These are phyloP conservation scores for Sclerotinia subarctica DNA, from an alignment of 2,329 filamentous ascomycete species.

Conservation along the genomic window DNA sequence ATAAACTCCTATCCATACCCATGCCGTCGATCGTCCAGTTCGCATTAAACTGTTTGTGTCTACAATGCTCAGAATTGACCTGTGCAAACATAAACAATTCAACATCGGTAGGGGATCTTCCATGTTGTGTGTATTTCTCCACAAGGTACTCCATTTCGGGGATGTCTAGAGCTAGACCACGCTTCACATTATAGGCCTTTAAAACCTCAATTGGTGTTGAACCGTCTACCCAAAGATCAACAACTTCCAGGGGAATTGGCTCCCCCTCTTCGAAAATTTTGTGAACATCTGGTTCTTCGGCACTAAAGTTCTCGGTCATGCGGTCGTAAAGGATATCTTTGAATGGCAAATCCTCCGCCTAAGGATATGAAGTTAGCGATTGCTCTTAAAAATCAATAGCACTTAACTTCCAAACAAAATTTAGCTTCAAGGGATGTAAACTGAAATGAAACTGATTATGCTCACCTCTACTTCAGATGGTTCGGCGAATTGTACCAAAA, in stretches of 20 bases:
- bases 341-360: conserved; percentile 51
- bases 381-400: not conserved
- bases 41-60: conserved; percentile 88
- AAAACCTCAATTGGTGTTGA: conserved; percentile 68
- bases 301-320: conserved; percentile 85
- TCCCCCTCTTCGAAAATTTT: conserved; percentile 73
- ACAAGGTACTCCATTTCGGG: conserved; percentile 93
- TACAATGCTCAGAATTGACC: conserved; percentile 93
- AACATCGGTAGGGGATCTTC: conserved; percentile 69
- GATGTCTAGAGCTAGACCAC: conserved; percentile 82
- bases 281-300: conserved; percentile 64
- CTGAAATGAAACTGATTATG: not conserved
- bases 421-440: not conserved
- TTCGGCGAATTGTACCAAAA: conserved; percentile 63
- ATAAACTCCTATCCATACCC: conserved; percentile 75
- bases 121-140: conserved; percentile 66
- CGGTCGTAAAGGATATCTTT: conserved; percentile 80
- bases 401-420: not conserved
- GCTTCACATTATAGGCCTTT: conserved; percentile 75
- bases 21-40: conserved; percentile 91
- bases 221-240: conserved; percentile 67
- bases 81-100: conserved; percentile 99
- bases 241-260: conserved; percentile 63
- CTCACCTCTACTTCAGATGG: conserved; percentile 39
- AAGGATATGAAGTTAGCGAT: not conserved